Evolutionary conservation across 352 stramenopile species (phyloP).

Genomic region (Phytophthora pisi): DNA sequence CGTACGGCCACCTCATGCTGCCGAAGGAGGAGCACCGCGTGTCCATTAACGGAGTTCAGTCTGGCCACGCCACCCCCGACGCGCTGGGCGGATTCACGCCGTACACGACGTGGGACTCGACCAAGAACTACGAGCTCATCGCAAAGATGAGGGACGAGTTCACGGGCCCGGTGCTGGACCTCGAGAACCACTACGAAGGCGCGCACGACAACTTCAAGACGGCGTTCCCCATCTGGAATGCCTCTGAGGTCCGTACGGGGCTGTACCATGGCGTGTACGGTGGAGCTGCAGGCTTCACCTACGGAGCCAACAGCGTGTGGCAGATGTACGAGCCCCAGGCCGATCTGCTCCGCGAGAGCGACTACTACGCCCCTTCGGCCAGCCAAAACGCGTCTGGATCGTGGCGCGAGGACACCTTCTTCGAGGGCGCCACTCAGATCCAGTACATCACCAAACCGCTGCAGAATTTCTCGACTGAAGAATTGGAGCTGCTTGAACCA

Average conservation of each 20-base stretch:
- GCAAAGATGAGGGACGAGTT: constrained; percentile 18
- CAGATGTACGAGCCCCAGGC: constrained; percentile 30
- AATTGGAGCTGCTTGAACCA: constrained; percentile 20
- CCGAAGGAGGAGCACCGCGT: constrained; percentile 19
- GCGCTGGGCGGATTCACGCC: constrained; percentile 4
- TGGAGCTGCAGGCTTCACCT: constrained; percentile 26
- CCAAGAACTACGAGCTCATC: constrained; percentile 30
- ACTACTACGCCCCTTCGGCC: constrained; percentile 22
- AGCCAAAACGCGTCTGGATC: constrained; percentile 25
- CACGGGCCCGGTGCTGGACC: constrained; percentile 24
- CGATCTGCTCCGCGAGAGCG: constrained; percentile 16
- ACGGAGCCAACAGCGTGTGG: constrained; percentile 32
- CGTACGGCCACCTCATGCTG: constrained; percentile 20
- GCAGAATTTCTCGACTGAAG: constrained; percentile 5
- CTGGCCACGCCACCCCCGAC: constrained; percentile 14
- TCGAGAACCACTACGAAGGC: constrained; percentile 32
- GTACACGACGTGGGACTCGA: constrained; percentile 8
- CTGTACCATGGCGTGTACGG: constrained; percentile 31
- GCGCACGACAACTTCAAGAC: constrained; percentile 23
- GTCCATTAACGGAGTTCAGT: constrained; percentile 25
- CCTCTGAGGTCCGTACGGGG: constrained; percentile 27
- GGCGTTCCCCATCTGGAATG: constrained; percentile 17
- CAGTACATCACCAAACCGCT: constrained; percentile 27
- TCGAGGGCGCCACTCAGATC: constrained; percentile 20
- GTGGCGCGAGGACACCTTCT: constrained; percentile 24